A percentile compares a stretch with the other conserved stretches of the same genome.
Evolutionary conservation across 2,329 filamentous ascomycete genomes (phyloP).

Genomic region (Apiospora sp.): DNA sequence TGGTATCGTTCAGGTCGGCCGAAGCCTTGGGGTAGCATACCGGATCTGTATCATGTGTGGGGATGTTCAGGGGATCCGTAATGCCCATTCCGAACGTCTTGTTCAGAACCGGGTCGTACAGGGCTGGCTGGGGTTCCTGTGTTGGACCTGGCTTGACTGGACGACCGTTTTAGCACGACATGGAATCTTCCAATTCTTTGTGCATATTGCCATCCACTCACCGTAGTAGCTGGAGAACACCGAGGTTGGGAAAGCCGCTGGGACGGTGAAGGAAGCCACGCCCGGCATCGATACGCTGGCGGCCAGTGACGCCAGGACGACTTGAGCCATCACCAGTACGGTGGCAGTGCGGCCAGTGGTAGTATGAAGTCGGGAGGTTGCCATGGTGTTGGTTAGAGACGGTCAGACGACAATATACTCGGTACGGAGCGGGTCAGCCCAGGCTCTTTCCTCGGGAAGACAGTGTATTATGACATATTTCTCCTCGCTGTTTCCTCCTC

Average conservation of each 20-base stretch:
- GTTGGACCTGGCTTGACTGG: conserved; percentile 42
- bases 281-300: conserved; percentile 40
- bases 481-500: not conserved
- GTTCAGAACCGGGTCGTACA: conserved; percentile 62
- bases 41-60: conserved; percentile 56
- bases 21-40: conserved; percentile 56
- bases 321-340: conserved; percentile 3
- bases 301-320: conserved; percentile 21
- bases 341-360: not conserved
- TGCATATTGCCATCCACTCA: conserved; percentile 31
- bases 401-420: not conserved
- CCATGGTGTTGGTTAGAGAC: not conserved
- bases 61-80: conserved; percentile 61
- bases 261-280: conserved; percentile 48
- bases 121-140: conserved; percentile 46
- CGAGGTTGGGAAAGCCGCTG: conserved; percentile 57
- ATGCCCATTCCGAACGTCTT: conserved; percentile 61
- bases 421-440: not conserved
- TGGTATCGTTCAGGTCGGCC: conserved; percentile 51
- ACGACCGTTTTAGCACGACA: not conserved
- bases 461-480: not conserved
- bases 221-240: conserved; percentile 59
- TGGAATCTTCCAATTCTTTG: not conserved
- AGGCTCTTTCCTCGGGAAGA: not conserved
- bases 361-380: not conserved